Evolutionary conservation across 2,329 filamentous ascomycete species (phyloP), one percentile per base, ranked within the genome.

Genomic region (Diaporthe velutina): DNA sequence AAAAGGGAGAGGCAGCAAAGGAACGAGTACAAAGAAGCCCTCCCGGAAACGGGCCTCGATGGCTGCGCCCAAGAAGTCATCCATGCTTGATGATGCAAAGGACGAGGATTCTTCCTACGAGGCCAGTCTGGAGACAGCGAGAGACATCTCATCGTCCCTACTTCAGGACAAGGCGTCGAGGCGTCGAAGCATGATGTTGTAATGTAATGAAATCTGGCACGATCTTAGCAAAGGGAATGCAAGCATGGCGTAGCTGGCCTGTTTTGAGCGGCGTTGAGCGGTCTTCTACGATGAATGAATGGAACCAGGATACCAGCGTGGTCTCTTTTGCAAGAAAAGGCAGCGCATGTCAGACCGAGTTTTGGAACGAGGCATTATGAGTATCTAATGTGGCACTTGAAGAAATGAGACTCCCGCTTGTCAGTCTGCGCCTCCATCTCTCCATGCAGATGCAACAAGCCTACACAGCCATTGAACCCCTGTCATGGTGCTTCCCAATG

Each of bases 161-260:
- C 19, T 57, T 17, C 78, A 79, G 48, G 83, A 84, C 70, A 80
- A 81, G 79, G 73, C 84, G 79, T 85, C 85, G 74, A 84, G 89
- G 79, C 84, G 90, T 77, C 85, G 89, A 78, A 91, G 89, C 80
- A 91, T 90, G 88, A 90, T 91, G 89, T 81, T 91, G 61, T 76
- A 57, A 74, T 68, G 30, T 45, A 25, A 81, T 90, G 84, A 88
- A 48, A 70, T 72, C 55, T 64, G 6, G 45, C 10, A 40, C 19
- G 42, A 70, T n/a, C 13, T 30, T 50, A 17, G 19, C 42, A n/a
- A 17, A 33, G 17, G 33, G 42, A 35, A 58, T 66, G 57, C 40
- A 72, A 60, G 61, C 38, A 71, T 22, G 48, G 48, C 38, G 58
- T 64, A 70, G 57, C 28, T 67, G 74, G 45, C 33, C 42, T 64